Evolutionary conservation across 1,284 basidiomycete genomes (phyloP).

Genomic region (Cryptococcus hybrid): DNA sequence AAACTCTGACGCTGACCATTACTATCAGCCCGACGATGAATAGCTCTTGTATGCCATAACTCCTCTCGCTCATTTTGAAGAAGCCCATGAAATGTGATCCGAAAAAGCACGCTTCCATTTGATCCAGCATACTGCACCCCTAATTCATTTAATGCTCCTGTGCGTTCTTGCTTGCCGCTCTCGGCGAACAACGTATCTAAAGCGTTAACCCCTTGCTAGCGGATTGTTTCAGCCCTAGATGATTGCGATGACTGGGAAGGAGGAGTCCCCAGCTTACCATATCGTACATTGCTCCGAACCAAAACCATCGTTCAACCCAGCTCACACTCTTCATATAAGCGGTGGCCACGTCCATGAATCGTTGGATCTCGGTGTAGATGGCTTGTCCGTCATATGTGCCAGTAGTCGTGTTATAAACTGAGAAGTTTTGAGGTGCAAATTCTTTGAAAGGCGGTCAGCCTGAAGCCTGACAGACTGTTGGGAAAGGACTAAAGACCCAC

Average conservation of each 20-base stretch:
- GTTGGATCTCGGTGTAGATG: constrained; percentile 44
- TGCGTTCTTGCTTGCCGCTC: constrained; percentile 9
- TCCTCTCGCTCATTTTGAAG: too few relatives aligned
- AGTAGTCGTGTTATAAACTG: constrained; percentile 19
- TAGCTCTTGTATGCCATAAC: too few relatives aligned
- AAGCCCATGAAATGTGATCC: constrained; percentile 47
- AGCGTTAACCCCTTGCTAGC: constrained; percentile 30
- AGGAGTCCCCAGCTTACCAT: constrained; percentile 21
- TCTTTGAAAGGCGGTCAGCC: constrained; percentile 8
- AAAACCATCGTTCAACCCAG: constrained; percentile 56
- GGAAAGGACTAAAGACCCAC: constrained; percentile 55
- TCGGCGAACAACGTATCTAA: constrained; percentile 21
- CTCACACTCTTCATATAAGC: constrained; percentile 51
- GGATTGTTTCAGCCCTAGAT: not conserved
- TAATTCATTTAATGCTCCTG: constrained; percentile 24
- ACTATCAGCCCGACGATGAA: too few relatives aligned
- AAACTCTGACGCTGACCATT: too few relatives aligned
- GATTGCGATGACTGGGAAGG: not conserved
- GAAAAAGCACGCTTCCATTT: constrained; percentile 14
- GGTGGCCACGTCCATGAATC: constrained; percentile 53
- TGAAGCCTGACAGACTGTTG: not conserved
- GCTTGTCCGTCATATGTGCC: constrained; percentile 34
- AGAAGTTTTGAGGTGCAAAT: constrained; percentile 47
- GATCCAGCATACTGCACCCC: constrained; percentile 27
- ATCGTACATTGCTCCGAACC: constrained; percentile 54